Percentiles rank a stretch among this genome's conserved stretches.
Conservation (phyloP, 345 rosid genomes). For the Linum usitatissimum region DNA sequence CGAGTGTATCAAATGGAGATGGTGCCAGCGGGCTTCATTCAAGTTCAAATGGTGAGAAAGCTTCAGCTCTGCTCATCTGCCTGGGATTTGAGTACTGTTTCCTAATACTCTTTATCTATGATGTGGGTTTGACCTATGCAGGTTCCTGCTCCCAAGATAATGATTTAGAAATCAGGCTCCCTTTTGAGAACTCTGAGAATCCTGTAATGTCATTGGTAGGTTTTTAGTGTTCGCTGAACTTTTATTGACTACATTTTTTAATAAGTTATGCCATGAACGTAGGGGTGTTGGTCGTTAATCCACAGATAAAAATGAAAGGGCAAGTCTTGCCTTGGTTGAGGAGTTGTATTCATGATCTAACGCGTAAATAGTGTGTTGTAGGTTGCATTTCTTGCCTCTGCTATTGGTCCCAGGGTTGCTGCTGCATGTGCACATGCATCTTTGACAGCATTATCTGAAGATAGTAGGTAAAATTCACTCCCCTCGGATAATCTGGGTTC, state of each 20-base stretch:
- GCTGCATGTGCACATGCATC: conserved; percentile 99
- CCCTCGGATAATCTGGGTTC: no score
- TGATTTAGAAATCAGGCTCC: conserved; percentile 60
- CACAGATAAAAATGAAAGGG: neutral
- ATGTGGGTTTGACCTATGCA: conserved; percentile 17
- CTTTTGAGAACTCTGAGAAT: conserved; percentile 78
- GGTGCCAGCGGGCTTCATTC: conserved; percentile 29
- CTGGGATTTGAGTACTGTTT: conserved; percentile 5
- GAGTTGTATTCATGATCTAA: conserved; percentile 13
- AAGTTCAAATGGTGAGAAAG: conserved; percentile 41
- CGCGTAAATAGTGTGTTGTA: conserved; percentile 19
- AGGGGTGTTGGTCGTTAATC: neutral
- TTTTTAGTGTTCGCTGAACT: neutral
- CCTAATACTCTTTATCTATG: neutral
- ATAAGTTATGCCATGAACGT: neutral
- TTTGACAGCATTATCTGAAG: conserved; percentile 61
- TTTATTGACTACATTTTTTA: conserved; percentile 4
- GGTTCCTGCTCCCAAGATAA: conserved; percentile 39
- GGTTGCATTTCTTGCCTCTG: conserved; percentile 96
- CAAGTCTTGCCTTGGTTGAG: neutral
- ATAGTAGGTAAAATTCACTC: conserved; percentile 38
- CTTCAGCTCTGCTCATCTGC: conserved; percentile 30
- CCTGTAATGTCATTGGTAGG: conserved; percentile 93
- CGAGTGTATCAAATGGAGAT: conserved; percentile 40
- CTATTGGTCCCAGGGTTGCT: conserved; percentile 97